Evolutionary conservation across 331 rosid genomes (phyloP).

Genomic region (Rhamnella rubrinervis): DNA sequence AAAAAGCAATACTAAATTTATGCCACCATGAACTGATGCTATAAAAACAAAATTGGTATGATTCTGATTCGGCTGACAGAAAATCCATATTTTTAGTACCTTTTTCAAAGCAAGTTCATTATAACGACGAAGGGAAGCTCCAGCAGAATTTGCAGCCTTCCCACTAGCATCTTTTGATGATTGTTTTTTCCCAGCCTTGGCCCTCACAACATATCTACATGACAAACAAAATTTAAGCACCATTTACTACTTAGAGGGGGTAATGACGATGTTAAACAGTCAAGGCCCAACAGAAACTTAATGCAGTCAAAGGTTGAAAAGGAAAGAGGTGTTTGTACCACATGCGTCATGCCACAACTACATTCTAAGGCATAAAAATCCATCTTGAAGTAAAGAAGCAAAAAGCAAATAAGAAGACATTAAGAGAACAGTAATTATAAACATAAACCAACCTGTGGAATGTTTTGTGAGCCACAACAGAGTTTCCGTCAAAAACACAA

Average conservation of each 20-base stretch:
- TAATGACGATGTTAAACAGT: too few relatives aligned
- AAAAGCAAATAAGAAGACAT: background rate
- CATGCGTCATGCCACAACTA: background rate
- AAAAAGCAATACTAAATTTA: too few relatives aligned
- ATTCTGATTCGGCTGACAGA: slow-evolving; percentile 1
- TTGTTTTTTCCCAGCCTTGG: slow-evolving; percentile 89
- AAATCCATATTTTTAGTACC: slow-evolving; percentile 39
- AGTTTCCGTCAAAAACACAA: slow-evolving; percentile 82
- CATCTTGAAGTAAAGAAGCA: background rate
- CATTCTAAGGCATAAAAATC: background rate
- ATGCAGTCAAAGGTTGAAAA: too few relatives aligned
- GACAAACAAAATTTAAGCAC: slow-evolving; percentile 14
- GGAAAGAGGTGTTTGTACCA: background rate
- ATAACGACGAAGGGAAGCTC: slow-evolving; percentile 87
- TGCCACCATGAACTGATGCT: background rate
- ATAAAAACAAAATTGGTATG: background rate
- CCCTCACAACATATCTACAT: slow-evolving; percentile 90
- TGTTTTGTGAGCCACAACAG: slow-evolving; percentile 83
- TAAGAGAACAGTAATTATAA: background rate
- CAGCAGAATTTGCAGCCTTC: slow-evolving; percentile 78
- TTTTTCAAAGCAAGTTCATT: slow-evolving; percentile 86
- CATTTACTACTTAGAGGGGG: too few relatives aligned
- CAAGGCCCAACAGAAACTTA: too few relatives aligned
- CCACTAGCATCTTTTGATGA: slow-evolving; percentile 94
- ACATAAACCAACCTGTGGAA: slow-evolving; percentile 75